Percentiles rank a stretch among this genome's conserved stretches.
Evolutionary conservation across 1,284 basidiomycete genomes (phyloP).

Genomic region (Tylopilus sp.): DNA sequence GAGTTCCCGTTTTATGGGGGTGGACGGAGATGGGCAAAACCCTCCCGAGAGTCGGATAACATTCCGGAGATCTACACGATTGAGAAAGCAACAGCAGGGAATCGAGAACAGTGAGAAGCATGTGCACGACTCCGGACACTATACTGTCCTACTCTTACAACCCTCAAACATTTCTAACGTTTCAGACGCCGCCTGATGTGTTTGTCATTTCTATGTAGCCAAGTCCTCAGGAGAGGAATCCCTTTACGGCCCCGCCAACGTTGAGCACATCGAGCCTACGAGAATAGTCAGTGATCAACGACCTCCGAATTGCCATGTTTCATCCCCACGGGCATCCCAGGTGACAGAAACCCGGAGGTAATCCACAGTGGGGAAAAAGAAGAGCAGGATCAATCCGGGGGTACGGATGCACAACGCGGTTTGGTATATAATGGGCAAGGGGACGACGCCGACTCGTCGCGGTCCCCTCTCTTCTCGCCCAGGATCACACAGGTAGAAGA

Average conservation of each 20-base stretch:
- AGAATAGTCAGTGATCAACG: constrained; percentile 3
- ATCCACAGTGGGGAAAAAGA: neutral
- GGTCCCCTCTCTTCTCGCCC: neutral
- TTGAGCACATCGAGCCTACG: constrained; percentile 69
- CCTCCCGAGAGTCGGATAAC: too few relatives aligned
- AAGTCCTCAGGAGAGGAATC: constrained; percentile 54
- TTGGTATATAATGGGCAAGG: constrained; percentile 10
- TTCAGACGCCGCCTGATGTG: neutral
- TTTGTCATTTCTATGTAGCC: neutral
- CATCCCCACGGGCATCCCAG: neutral
- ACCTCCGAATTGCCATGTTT: neutral
- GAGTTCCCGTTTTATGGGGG: too few relatives aligned
- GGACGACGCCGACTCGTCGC: neutral
- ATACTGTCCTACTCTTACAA: neutral
- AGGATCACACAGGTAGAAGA: neutral
- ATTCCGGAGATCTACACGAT: neutral
- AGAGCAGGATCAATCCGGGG: constrained; percentile 11
- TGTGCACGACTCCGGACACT: neutral
- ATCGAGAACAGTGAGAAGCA: neutral
- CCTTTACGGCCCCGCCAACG: constrained; percentile 77
- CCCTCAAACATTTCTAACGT: neutral
- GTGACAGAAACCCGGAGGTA: neutral
- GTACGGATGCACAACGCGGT: neutral
- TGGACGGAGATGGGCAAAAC: too few relatives aligned
- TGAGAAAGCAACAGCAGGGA: neutral